Evolutionary conservation across 352 stramenopile species (phyloP).

Genomic region (Albugo candida): DNA sequence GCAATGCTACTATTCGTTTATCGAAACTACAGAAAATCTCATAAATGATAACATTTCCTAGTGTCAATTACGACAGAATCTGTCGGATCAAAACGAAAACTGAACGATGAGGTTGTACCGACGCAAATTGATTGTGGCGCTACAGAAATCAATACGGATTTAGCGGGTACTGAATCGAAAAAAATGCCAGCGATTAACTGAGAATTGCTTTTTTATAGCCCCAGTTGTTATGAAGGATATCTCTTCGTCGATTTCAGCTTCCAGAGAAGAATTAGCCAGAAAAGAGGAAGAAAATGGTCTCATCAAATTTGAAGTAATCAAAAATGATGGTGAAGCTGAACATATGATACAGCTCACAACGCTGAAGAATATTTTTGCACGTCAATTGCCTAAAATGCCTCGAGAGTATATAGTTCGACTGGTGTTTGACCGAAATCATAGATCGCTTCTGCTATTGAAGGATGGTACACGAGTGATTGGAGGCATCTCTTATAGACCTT

Average conservation of each 20-base stretch:
- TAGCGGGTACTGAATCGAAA: no score
- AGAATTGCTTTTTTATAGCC: no score
- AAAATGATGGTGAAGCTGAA: slow-evolving; percentile 75
- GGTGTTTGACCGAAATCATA: slow-evolving; percentile 93
- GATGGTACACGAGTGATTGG: slow-evolving; percentile 87
- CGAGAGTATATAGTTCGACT: slow-evolving; percentile 98
- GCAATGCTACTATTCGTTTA: no score
- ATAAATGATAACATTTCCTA: no score
- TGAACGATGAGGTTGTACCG: no score
- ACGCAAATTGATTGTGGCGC: no score
- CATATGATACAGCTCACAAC: slow-evolving; percentile 86
- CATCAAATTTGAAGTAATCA: slow-evolving; percentile 78
- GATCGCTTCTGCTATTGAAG: slow-evolving; percentile 86
- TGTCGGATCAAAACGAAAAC: no score
- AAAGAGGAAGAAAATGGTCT: slow-evolving; percentile 62
- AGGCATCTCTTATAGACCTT: slow-evolving; percentile 95
- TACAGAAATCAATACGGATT: no score
- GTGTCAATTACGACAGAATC: no score
- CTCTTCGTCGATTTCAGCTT: slow-evolving; percentile 5
- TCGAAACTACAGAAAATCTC: no score
- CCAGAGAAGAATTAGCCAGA: slow-evolving; percentile 75
- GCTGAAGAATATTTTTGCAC: slow-evolving; percentile 95
- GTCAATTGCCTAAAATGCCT: slow-evolving; percentile 98
- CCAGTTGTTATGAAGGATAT: no score
- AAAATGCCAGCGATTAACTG: no score